These are phyloP conservation scores for Passalora sequoiae DNA, from an alignment of 2,329 filamentous ascomycete species.

Conservation along the genomic window DNA sequence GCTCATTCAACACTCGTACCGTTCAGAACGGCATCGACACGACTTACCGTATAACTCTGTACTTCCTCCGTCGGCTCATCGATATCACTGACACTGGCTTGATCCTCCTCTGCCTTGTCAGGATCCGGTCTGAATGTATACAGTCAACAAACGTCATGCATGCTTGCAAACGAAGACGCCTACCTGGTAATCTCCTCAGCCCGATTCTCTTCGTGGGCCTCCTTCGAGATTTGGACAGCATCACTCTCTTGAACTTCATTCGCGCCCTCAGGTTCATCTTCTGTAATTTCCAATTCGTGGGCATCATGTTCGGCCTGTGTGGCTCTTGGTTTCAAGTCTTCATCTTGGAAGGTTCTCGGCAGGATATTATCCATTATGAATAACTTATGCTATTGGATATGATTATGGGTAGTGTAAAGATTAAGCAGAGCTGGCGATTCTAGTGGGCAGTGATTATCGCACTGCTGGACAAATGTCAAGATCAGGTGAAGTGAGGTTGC, in stretches of 20 bases:
- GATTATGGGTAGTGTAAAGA: neutral
- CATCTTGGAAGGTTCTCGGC: neutral
- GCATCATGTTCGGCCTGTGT: neutral
- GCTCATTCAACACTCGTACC: too few relatives aligned
- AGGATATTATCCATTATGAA: neutral
- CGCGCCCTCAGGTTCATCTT: conserved; percentile 1
- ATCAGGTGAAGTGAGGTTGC: too few relatives aligned
- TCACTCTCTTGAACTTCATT: neutral
- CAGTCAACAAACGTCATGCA: too few relatives aligned
- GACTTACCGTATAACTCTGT: neutral
- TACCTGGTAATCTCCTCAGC: neutral
- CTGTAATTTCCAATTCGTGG: neutral
- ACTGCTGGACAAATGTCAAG: too few relatives aligned
- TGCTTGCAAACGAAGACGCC: too few relatives aligned
- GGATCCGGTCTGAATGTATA: too few relatives aligned
- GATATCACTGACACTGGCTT: neutral
- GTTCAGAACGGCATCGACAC: neutral
- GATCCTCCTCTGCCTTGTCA: neutral
- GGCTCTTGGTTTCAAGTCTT: neutral
- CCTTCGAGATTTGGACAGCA: neutral
- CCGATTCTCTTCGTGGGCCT: neutral
- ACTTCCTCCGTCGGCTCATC: conserved; percentile 2
- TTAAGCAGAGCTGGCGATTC: neutral
- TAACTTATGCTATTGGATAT: too few relatives aligned
- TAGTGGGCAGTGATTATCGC: too few relatives aligned